Base-by-base conservation (phyloP, 768 basidiomycete species). In the Leccinum uliginosum region DNA sequence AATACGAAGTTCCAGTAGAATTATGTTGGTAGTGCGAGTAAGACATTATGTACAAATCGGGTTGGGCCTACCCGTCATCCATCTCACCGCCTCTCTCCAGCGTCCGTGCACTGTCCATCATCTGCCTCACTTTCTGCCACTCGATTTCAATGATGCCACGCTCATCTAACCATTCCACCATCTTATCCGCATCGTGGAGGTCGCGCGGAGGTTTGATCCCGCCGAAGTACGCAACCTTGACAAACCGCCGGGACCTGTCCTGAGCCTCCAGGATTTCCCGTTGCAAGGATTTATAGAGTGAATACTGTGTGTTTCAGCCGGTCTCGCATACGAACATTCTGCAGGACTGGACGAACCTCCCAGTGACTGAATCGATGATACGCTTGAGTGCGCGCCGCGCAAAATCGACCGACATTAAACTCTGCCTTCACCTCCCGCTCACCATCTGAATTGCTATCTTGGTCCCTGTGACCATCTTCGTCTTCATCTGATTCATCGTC, bases 121-220 rank as follows among this genome's bases (percentile, higher is more conserved):
- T 80, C 32, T 75, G 72, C 60, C 88, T 84, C 51, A 92, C 68
- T 62, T 78, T 85, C 55, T 80, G 77, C 88, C 88, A 92, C 63
- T 88, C 84, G 56, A 73, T 73, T 17, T 85, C 80, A 56, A 92
- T 84, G 44, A 89, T 68, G 17, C 80, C 78, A 34, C 89, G 78
- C 58, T 83, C 71, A 58, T 91, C 90, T 10, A 93, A 77, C 89
- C 89, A 91, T 23, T 89, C 87, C 74, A 86, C 86, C 35, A 92
- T 76, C n/a, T 73, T 83, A 64, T 93, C 89, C n/a, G 86, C 87
- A 63, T 92, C 83, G 12, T 76, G 69, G 32, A 86, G 73, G 63
- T 92, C 84, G 40, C 82, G 70, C 0, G 91, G 91, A 19, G 87
- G 87, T 55, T 77, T 65, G 59, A 72, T 73, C 3, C 82, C 82